phyloP scores from a whole-genome alignment of 2,329 filamentous ascomycete species.

The Septoria petroselini region DNA sequence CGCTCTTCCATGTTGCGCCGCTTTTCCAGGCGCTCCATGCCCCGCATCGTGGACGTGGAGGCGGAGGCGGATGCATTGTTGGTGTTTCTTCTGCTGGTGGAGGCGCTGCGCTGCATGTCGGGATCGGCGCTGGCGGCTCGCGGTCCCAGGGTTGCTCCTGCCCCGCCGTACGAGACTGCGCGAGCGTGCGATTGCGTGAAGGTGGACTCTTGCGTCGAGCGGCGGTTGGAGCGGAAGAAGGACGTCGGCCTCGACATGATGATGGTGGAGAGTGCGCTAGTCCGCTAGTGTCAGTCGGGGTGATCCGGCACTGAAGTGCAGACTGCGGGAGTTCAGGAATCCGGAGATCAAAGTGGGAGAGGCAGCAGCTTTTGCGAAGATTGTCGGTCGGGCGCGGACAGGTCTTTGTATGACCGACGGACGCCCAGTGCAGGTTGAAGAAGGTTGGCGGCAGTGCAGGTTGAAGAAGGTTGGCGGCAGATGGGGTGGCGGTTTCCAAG shows the following conservation, averaged over 20 bases:
- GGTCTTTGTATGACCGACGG: too few species aligned
- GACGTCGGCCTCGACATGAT: slow-evolving; percentile 24
- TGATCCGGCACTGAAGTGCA: background rate
- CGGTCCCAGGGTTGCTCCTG: background rate
- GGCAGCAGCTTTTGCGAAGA: too few species aligned
- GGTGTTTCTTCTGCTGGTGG: slow-evolving; percentile 12
- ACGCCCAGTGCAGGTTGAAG: too few species aligned
- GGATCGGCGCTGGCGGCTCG: slow-evolving; percentile 7
- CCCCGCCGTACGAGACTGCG: slow-evolving; percentile 14
- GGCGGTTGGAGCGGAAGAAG: slow-evolving; percentile 24
- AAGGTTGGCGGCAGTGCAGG: too few species aligned
- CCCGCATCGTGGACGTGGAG: slow-evolving; percentile 27
- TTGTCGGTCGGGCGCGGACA: too few species aligned
- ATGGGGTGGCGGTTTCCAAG: too few species aligned
- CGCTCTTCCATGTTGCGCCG: slow-evolving; percentile 35
- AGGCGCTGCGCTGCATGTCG: slow-evolving; percentile 20
- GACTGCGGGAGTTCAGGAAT: too few species aligned
- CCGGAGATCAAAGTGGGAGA: too few species aligned
- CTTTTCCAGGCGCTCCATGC: slow-evolving; percentile 34
- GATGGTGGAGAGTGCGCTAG: too few species aligned
- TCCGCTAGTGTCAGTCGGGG: slow-evolving; percentile 1
- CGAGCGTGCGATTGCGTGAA: slow-evolving; percentile 16
- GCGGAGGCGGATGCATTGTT: too few species aligned
- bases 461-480: too few species aligned
- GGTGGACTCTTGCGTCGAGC: slow-evolving; percentile 10